Base-by-base conservation (phyloP, 1,284 basidiomycete genomes). In the Rhodotorula sp. region DNA sequence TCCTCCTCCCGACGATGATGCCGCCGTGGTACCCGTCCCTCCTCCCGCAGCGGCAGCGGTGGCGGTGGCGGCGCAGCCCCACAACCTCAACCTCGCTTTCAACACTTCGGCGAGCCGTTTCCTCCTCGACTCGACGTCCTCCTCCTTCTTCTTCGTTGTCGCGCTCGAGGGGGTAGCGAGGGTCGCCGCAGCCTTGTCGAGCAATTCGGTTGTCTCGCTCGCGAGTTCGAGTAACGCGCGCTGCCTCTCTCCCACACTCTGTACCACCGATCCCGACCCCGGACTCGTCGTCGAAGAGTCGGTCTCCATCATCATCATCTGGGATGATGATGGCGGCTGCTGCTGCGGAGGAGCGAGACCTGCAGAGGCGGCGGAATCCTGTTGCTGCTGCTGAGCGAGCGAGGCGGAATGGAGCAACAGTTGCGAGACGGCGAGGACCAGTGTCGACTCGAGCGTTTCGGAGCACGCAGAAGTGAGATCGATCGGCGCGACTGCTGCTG, bases 391-490 rank as follows among this genome's bases (percentile, higher is more conserved):
- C 26, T 49, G 60, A 26, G 59, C 62, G 53, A 54, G 53, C 53
- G 53, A n/a, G 53, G 53, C 53, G 26, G 53, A 54, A 22, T 64
- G 63, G 5, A 89, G 85, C 14, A 85, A 87, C 44, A 93, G 84
- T 77, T 93, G 91, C 3, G 90, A 89, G 42, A 87, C 85, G 1
- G 87, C 84, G 77, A 91, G 91, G n/a, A 90, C 80, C 1, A 90
- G 81, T n/a, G 88, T 83, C 2, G 83, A 84, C 77, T 93, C 91
- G 18, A 91, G 83, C 51, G 86, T 86, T 54, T 86, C 84, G 33
- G 54, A 64, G 55, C 55, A 65, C 30, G 49, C 65, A 30, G 26
- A 46, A n/a, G 30, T 64, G 33, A 65, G 65, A 26, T 30, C 70
- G 51, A 54, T 29, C n/a, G 44, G 29, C 45, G 63, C 49, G 45